Conservation (phyloP, 805 yeast species). For the Clavispora phyllophila region DNA sequence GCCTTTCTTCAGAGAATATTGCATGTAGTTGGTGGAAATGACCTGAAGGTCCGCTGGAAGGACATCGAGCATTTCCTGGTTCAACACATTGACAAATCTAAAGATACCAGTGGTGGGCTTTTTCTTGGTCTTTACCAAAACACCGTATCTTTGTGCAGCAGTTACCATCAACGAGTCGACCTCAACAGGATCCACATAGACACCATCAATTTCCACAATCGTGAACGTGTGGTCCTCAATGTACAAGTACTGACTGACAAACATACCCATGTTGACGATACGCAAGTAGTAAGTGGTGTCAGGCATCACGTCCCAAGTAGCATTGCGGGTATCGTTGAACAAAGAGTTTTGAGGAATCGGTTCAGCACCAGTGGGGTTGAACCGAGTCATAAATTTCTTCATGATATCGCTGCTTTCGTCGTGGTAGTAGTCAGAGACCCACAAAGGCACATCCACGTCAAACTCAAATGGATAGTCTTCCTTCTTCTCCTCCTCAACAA, state of each 20-base stretch:
- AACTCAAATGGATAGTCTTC: slow-evolving; percentile 46
- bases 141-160: slow-evolving; percentile 79
- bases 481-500: slow-evolving; percentile 50
- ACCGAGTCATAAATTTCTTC: slow-evolving; percentile 50
- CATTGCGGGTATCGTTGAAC: slow-evolving; percentile 61
- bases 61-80: slow-evolving; percentile 63
- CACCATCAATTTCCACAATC: slow-evolving; percentile 43
- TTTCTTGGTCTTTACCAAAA: slow-evolving; percentile 57
- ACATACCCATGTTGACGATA: slow-evolving; percentile 62
- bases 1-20: slow-evolving; percentile 37
- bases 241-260: slow-evolving; percentile 56
- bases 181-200: slow-evolving; percentile 52
- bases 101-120: slow-evolving; percentile 32
- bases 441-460: slow-evolving; percentile 57
- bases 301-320: slow-evolving; percentile 50
- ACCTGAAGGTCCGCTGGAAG: slow-evolving; percentile 56
- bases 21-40: slow-evolving; percentile 51
- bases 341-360: slow-evolving; percentile 68
- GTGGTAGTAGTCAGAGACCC: slow-evolving; percentile 64
- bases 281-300: slow-evolving; percentile 61
- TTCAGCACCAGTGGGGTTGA: slow-evolving; percentile 82
- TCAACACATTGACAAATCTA: slow-evolving; percentile 58
- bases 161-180: slow-evolving; percentile 58
- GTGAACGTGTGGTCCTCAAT: slow-evolving; percentile 39
- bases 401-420: slow-evolving; percentile 43